Evolutionary conservation across 129 eudicot genomes (phyloP).

Genomic region (Arctium minus): DNA sequence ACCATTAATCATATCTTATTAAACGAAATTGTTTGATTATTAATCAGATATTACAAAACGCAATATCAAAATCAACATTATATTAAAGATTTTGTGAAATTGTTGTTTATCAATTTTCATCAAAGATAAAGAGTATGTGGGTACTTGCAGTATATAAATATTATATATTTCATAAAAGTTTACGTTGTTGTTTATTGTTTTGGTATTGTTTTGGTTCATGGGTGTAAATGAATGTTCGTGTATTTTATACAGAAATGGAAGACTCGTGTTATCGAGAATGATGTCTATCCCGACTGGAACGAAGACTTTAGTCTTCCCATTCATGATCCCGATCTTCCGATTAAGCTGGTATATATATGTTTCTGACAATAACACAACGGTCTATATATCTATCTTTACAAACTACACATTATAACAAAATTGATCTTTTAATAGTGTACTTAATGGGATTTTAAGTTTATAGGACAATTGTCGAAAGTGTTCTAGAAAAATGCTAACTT

Average conservation of each 20-base stretch:
- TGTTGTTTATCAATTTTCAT: neutral
- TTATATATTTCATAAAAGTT: no score
- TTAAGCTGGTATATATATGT: constrained; percentile 40
- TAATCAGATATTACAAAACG: neutral
- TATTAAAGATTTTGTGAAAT: neutral
- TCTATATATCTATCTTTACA: neutral
- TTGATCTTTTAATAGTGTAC: neutral
- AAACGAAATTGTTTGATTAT: neutral
- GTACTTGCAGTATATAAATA: neutral
- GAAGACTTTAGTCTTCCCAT: constrained; percentile 65
- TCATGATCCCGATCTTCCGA: constrained; percentile 40
- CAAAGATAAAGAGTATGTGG: neutral
- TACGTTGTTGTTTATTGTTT: neutral
- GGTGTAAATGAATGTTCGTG: neutral
- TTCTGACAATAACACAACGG: neutral
- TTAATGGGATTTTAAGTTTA: no score
- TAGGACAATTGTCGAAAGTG: neutral
- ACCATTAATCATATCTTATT: neutral
- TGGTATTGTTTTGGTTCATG: neutral
- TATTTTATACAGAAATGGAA: constrained; percentile 51
- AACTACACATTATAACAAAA: neutral
- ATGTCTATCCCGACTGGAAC: constrained; percentile 70
- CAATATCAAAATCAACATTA: neutral
- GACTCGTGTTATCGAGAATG: constrained; percentile 60
- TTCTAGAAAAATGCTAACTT: no score